These are phyloP conservation scores for Penicillium pancosmium DNA, from an alignment of 495 filamentous ascomycete species.

Conservation along the genomic window DNA sequence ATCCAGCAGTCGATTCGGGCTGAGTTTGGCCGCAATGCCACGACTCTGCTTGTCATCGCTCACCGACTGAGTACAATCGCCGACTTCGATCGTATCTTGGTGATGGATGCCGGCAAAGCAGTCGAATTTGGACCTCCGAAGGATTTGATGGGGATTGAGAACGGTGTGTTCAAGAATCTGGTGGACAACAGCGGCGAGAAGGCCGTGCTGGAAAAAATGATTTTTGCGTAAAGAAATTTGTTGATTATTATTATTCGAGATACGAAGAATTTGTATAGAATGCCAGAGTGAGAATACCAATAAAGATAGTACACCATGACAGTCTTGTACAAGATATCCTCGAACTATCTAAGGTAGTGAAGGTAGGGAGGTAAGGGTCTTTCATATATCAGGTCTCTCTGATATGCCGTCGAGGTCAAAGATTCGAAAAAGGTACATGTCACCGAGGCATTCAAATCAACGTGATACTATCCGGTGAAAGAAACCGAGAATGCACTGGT, in stretches of 20 bases:
- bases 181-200: conserved; percentile 76
- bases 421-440: conserved; percentile 15
- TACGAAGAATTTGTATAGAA: conserved; percentile 9
- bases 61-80: conserved; percentile 85
- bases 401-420: not conserved
- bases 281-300: conserved; percentile 13
- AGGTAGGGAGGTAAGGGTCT: no score
- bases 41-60: conserved; percentile 83
- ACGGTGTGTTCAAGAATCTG: conserved; percentile 68
- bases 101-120: conserved; percentile 73
- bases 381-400: not conserved
- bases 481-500: no score
- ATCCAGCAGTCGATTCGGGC: conserved; percentile 83
- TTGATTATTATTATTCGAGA: not conserved
- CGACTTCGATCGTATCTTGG: conserved; percentile 83
- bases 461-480: not conserved
- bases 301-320: not conserved
- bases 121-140: conserved; percentile 73
- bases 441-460: conserved; percentile 5
- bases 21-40: conserved; percentile 69
- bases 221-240: conserved; percentile 25
- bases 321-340: not conserved
- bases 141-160: conserved; percentile 62
- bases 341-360: not conserved
- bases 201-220: conserved; percentile 60